phyloP scores from a whole-genome alignment of 2,329 filamentous ascomycete genomes.

The Westerdykella sp. region DNA sequence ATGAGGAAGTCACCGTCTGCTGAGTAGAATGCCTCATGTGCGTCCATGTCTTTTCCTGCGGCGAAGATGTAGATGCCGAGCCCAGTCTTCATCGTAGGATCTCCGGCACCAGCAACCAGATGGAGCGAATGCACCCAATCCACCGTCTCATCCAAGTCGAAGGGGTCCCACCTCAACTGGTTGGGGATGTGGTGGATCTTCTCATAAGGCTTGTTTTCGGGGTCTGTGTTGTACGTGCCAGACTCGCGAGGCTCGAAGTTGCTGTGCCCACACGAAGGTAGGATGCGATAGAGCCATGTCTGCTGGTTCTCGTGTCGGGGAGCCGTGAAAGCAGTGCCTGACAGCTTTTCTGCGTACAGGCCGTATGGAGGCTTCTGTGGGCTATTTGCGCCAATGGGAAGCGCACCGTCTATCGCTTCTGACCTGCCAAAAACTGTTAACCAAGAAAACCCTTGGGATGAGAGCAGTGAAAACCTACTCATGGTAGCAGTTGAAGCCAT shows the following conservation, averaged over 20 bases:
- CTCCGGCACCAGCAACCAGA: slow-evolving; percentile 71
- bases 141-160: slow-evolving; percentile 63
- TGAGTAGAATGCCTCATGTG: slow-evolving; percentile 73
- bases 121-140: slow-evolving; percentile 65
- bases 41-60: slow-evolving; percentile 69
- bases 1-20: slow-evolving; percentile 66
- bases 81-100: slow-evolving; percentile 71
- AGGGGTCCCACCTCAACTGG: slow-evolving; percentile 73
- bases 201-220: slow-evolving; percentile 45
- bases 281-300: slow-evolving; percentile 53
- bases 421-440: slow-evolving; percentile 47
- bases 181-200: slow-evolving; percentile 71
- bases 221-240: slow-evolving; percentile 46
- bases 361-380: slow-evolving; percentile 74
- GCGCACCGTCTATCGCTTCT: slow-evolving; percentile 67
- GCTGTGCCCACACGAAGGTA: slow-evolving; percentile 53
- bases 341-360: slow-evolving; percentile 69
- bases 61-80: slow-evolving; percentile 76
- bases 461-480: slow-evolving; percentile 53
- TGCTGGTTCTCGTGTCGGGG: slow-evolving; percentile 53
- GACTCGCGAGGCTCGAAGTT: slow-evolving; percentile 48
- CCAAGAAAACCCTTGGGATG: background rate
- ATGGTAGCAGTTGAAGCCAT: slow-evolving; percentile 70
- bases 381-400: slow-evolving; percentile 71
- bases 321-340: slow-evolving; percentile 55